Evolutionary conservation across 192 early-diverging fungal genomes (phyloP), one percentile per base, ranked within the genome.

Genomic region (Polychytrium aggregatum): DNA sequence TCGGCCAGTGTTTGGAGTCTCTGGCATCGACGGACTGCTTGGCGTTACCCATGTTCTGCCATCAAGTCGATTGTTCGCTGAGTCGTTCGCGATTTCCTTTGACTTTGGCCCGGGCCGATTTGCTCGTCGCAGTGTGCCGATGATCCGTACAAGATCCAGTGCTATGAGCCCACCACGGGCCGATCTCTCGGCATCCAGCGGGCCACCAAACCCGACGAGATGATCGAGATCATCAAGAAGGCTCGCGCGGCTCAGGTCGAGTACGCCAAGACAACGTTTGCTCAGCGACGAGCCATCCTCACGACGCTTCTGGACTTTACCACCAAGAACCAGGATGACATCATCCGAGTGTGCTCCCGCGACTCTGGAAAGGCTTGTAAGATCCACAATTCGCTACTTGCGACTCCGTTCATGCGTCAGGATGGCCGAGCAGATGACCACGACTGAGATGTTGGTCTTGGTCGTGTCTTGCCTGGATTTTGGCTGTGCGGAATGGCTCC

Each of bases 81-180:
- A n/a, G n/a, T n/a, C n/a, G n/a, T n/a, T n/a, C n/a, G n/a, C n/a
- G n/a, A n/a, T n/a, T n/a, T n/a, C n/a, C n/a, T n/a, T n/a, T n/a
- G n/a, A n/a, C n/a, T n/a, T n/a, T n/a, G n/a, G n/a, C n/a, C n/a
- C n/a, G n/a, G n/a, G n/a, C n/a, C n/a, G n/a, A n/a, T n/a, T n/a
- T n/a, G n/a, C n/a, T n/a, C n/a, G n/a, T n/a, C n/a, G n/a, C n/a
- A n/a, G 26, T 46, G 49, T 34, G 21, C 55, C 5, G 22, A 11
- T 7, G 62, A 73, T 34, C 76, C 76, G 1, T 54, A 54, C 9
- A 64, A 63, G 22, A 88, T 92, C 56, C 67, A 77, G 21, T 88
- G 86, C 57, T 92, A 81, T 52, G 88, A 92, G 31, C 88, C 88
- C 8, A 74, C 88, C 25, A 90, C 88, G 17, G 88, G 86, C 16